A percentile compares a stretch with the other conserved stretches of the same genome.
These are phyloP conservation scores for Hypoxylon sp. DNA, from an alignment of 2,329 filamentous ascomycete genomes.

Conservation along the genomic window DNA sequence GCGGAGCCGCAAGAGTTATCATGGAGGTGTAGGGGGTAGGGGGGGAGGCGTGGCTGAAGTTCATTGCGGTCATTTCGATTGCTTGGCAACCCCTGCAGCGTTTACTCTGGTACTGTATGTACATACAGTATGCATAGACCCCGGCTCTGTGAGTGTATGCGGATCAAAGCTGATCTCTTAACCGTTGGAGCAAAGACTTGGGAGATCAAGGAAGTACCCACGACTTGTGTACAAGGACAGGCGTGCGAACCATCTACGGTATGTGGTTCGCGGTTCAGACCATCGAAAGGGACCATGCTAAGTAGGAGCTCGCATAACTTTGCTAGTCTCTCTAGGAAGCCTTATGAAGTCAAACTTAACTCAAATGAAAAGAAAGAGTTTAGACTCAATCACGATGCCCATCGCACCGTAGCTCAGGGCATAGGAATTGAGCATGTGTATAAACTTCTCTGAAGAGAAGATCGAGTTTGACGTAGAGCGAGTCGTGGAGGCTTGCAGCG, in stretches of 20 bases:
- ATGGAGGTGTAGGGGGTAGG: slow-evolving; percentile 16
- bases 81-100: slow-evolving; percentile 36
- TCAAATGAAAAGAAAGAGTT: slow-evolving; percentile 1
- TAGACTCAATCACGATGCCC: not conserved
- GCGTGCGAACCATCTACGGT: slow-evolving; percentile 31
- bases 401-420: slow-evolving; percentile 4
- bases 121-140: slow-evolving; percentile 27
- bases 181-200: slow-evolving; percentile 2
- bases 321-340: not conserved
- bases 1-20: slow-evolving; percentile 38
- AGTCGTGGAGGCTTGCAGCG: slow-evolving; percentile 17
- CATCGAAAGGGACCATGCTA: slow-evolving; percentile 7
- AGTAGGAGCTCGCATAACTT: slow-evolving; percentile 13
- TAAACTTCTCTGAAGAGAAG: slow-evolving; percentile 17
- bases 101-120: slow-evolving; percentile 24
- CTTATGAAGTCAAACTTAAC: slow-evolving; percentile 12
- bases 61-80: slow-evolving; percentile 37
- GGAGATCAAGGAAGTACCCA: slow-evolving; percentile 27
- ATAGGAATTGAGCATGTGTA: slow-evolving; percentile 24
- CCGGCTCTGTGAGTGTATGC: slow-evolving; percentile 14
- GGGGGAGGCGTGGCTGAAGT: slow-evolving; percentile 37
- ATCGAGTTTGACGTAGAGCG: slow-evolving; percentile 17
- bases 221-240: slow-evolving; percentile 13
- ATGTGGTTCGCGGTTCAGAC: slow-evolving; percentile 21
- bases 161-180: slow-evolving; percentile 25